Base-by-base conservation (phyloP, 371 early-diverging fungal genomes). In the Gilbertella persicaria region DNA sequence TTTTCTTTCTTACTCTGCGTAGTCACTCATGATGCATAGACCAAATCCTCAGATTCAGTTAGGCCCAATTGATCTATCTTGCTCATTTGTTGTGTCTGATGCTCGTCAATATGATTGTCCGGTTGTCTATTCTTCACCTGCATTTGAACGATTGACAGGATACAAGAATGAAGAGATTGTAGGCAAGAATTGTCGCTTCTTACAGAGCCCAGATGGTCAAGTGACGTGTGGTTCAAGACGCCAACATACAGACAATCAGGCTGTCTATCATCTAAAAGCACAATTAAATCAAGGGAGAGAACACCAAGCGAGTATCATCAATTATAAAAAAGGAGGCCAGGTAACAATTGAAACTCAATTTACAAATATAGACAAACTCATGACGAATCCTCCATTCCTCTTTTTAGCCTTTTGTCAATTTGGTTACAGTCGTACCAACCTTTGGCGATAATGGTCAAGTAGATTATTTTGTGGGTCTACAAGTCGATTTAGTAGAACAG, bases 151-250 rank as follows among this genome's bases (percentile, higher is more conserved):
- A 61, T 50, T 88, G 33, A 87, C 89, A 9, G 86, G 85, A 0
- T 88, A 85, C 50, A 38, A 53, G 1, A 53, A 55, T 13, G 40
- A 24, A 19, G 87, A 88, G 58, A 72, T 81, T 38, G 46, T 88
- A 2, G 83, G 85, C n/a, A 60, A 71, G 20, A 87, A 85, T 50
- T 88, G 89, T 64, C 72, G 89, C 4, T 88, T 88, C 47, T 55
- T 88, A 41, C 89, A 81, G 52, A 48, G 71, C 7, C 76, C 79
- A 9, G 75, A 75, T 55, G 79, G 82, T 5, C 62, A 62, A n/a
- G 82, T 79, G 5, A 62, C 69, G 8, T 37, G 60, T 16, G 79
- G 79, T 3, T 75, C 78, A 2, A 52, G 69, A 19, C 66, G 86
- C 16, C 58, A 69, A 38, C 73, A 75, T 45, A 80, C 81, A 1